Percentiles rank a stretch among this genome's conserved stretches.
Evolutionary conservation across 2,329 filamentous ascomycete species (phyloP).

Genomic region (Diaporthe citriasiana): DNA sequence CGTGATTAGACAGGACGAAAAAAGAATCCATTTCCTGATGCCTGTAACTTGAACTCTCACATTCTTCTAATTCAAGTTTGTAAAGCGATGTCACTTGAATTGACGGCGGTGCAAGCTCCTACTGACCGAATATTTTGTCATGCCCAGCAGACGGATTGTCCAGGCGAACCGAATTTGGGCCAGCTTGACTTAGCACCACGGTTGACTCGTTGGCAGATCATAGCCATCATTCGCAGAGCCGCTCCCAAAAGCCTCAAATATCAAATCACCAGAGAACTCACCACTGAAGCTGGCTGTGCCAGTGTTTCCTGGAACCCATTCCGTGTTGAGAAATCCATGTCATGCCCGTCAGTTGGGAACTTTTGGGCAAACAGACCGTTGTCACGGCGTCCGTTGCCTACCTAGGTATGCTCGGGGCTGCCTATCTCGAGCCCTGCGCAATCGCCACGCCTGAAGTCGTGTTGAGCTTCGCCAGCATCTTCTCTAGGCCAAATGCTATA

Average conservation of each 20-base stretch:
- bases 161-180: no score
- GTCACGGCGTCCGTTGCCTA: neutral
- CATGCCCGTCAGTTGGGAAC: neutral
- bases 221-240: slow-evolving; percentile 47
- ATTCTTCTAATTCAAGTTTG: no score
- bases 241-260: slow-evolving; percentile 50
- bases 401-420: neutral
- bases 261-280: slow-evolving; percentile 50
- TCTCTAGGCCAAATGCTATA: neutral
- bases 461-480: neutral
- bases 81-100: no score
- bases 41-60: no score
- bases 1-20: no score
- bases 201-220: slow-evolving; percentile 41
- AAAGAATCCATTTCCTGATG: no score
- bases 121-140: no score
- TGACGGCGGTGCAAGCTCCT: no score
- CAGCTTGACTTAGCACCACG: neutral
- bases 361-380: neutral
- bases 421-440: neutral
- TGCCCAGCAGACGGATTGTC: no score
- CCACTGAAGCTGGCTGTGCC: slow-evolving; percentile 42
- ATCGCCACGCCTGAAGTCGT: neutral
- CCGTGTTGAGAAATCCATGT: neutral
- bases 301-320: neutral